These are phyloP conservation scores for Tolypocladium tundrense DNA, from an alignment of 2,329 filamentous ascomycete species.

Conservation along the genomic window DNA sequence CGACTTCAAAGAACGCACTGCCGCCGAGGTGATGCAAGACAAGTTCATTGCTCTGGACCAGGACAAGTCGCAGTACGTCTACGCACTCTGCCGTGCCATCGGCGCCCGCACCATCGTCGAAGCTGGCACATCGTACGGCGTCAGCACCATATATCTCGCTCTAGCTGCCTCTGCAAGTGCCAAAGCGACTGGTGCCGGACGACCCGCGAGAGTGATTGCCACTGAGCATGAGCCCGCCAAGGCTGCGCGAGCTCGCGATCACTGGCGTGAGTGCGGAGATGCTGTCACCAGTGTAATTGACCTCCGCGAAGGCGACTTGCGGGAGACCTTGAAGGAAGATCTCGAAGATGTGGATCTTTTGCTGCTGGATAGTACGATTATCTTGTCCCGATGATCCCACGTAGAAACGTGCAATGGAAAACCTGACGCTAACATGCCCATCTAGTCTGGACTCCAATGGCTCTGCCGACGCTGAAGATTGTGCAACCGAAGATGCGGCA, in stretches of 20 bases:
- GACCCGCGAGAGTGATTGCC: constrained; percentile 35
- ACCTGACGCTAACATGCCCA: background rate
- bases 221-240: constrained; percentile 51
- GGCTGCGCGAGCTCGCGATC: constrained; percentile 35
- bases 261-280: constrained; percentile 43
- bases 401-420: background rate
- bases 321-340: constrained; percentile 37
- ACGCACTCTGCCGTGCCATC: constrained; percentile 38
- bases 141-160: constrained; percentile 54
- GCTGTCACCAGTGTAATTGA: constrained; percentile 43
- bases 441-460: constrained; percentile 45
- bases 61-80: constrained; percentile 48
- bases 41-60: constrained; percentile 51
- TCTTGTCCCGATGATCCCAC: rapidly evolving
- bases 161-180: constrained; percentile 42
- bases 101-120: constrained; percentile 46
- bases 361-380: constrained; percentile 49
- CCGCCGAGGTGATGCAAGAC: constrained; percentile 33
- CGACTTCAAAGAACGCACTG: background rate
- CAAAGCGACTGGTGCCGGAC: constrained; percentile 20
- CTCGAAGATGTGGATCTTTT: constrained; percentile 40
- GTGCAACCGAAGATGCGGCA: constrained; percentile 33
- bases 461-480: constrained; percentile 40
- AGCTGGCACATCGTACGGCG: constrained; percentile 51
- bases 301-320: constrained; percentile 46